Conservation (phyloP, 2,329 filamentous ascomycete species). For the Tolypocladium ophioglossoides region DNA sequence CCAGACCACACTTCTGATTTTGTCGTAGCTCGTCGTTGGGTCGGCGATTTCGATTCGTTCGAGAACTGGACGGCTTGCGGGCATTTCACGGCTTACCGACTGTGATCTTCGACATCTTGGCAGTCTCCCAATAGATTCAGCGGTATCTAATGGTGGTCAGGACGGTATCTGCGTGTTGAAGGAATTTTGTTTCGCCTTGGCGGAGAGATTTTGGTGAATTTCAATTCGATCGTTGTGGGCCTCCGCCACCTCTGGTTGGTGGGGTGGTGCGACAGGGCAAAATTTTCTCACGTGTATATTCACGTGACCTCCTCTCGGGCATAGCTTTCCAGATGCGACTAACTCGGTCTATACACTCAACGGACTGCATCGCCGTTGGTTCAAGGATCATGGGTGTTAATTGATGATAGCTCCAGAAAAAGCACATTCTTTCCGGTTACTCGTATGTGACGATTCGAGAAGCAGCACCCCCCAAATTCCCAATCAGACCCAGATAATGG, state of each 20-base stretch:
- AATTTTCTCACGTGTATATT: constrained; percentile 19
- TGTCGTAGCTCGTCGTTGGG: background rate
- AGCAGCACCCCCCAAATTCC: background rate
- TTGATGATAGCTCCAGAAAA: background rate
- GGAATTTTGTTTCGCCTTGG: constrained; percentile 4
- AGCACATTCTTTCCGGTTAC: background rate
- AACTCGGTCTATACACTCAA: background rate
- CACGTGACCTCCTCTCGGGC: constrained; percentile 17
- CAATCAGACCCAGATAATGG: constrained; percentile 8
- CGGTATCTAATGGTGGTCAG: constrained; percentile 60
- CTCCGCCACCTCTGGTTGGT: constrained; percentile 9
- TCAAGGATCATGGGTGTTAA: background rate
- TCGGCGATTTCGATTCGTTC: background rate
- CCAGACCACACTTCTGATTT: constrained; percentile 3
- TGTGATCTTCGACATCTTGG: constrained; percentile 81
- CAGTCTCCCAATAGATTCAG: constrained; percentile 75
- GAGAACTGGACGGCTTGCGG: background rate
- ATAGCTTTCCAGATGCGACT: background rate
- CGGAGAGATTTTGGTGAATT: constrained; percentile 12
- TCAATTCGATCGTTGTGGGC: constrained; percentile 11
- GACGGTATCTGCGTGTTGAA: constrained; percentile 18
- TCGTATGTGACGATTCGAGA: background rate
- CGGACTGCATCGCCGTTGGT: background rate
- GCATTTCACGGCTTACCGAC: constrained; percentile 39
- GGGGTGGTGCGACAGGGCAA: constrained; percentile 21